These are phyloP conservation scores for Fusarium fujikuroi DNA, from an alignment of 2,329 filamentous ascomycete species.

Conservation along the genomic window DNA sequence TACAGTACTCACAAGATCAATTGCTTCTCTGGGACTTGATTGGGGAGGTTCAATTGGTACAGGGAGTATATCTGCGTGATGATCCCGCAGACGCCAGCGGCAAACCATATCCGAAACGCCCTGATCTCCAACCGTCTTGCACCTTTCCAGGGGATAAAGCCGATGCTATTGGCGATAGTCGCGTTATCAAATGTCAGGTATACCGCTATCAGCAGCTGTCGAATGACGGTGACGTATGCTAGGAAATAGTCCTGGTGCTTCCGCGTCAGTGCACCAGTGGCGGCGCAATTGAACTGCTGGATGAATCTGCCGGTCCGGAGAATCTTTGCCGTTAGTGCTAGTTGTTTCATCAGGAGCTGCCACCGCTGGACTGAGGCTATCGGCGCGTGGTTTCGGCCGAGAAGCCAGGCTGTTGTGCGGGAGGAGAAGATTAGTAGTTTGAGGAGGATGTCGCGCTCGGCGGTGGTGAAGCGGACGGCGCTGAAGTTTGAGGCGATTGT, in stretches of 20 bases:
- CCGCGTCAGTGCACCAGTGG: background rate
- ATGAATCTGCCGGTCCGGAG: constrained; percentile 3
- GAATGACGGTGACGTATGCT: constrained; percentile 7
- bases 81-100: background rate
- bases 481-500: background rate
- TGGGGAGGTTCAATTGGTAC: constrained; percentile 1
- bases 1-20: constrained; percentile 10
- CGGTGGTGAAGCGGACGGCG: background rate
- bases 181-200: constrained; percentile 15
- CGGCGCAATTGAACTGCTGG: background rate
- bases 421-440: constrained; percentile 16
- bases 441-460: constrained; percentile 10
- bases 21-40: background rate
- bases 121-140: constrained; percentile 6
- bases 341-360: constrained; percentile 7
- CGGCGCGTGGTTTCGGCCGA: constrained; percentile 7
- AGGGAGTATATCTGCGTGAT: constrained; percentile 12
- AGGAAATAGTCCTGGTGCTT: constrained; percentile 16
- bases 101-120: constrained; percentile 23
- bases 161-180: constrained; percentile 26
- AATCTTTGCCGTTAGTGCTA: constrained; percentile 13
- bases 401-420: background rate
- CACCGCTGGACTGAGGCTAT: background rate
- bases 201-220: constrained; percentile 13
- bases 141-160: constrained; percentile 21